A percentile compares a stretch with the other conserved stretches of the same genome.
Conservation (phyloP, 768 basidiomycete species). For the Podaxis sp. region DNA sequence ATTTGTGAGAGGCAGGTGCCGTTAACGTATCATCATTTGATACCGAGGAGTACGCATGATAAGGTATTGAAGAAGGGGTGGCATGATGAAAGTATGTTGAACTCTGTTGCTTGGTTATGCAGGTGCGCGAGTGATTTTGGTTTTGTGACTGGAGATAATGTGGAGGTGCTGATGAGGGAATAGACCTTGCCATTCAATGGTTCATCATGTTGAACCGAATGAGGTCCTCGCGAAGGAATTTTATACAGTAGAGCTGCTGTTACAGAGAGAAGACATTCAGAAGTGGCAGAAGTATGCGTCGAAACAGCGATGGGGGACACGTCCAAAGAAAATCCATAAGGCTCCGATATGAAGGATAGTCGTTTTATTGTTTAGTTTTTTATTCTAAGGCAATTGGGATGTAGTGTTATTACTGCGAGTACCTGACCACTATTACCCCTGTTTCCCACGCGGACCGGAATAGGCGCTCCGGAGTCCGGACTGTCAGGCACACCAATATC, state of each 20-base stretch:
- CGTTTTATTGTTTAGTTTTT: neutral
- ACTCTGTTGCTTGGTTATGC: slow-evolving; percentile 62
- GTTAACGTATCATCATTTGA: slow-evolving; percentile 61
- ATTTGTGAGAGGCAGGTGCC: slow-evolving; percentile 57
- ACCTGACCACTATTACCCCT: neutral
- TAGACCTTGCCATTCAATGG: slow-evolving; percentile 1
- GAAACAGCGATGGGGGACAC: slow-evolving; percentile 32
- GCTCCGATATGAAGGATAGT: neutral
- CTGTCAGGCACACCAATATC: neutral
- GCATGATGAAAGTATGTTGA: slow-evolving; percentile 51
- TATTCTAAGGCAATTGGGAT: no score
- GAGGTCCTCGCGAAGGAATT: slow-evolving; percentile 50
- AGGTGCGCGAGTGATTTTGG: slow-evolving; percentile 29
- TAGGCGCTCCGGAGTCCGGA: neutral
- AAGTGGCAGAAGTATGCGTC: slow-evolving; percentile 55
- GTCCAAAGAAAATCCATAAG: slow-evolving; percentile 1
- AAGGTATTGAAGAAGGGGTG: slow-evolving; percentile 58
- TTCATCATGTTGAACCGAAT: slow-evolving; percentile 26
- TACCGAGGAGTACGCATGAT: slow-evolving; percentile 50
- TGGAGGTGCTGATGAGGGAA: neutral
- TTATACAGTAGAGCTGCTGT: slow-evolving; percentile 48
- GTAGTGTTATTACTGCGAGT: no score
- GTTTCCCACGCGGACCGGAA: neutral
- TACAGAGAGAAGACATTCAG: slow-evolving; percentile 53
- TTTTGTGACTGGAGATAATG: neutral